Evolutionary conservation across 768 basidiomycete genomes (phyloP).

Genomic region (Holtermannia corniformis): DNA sequence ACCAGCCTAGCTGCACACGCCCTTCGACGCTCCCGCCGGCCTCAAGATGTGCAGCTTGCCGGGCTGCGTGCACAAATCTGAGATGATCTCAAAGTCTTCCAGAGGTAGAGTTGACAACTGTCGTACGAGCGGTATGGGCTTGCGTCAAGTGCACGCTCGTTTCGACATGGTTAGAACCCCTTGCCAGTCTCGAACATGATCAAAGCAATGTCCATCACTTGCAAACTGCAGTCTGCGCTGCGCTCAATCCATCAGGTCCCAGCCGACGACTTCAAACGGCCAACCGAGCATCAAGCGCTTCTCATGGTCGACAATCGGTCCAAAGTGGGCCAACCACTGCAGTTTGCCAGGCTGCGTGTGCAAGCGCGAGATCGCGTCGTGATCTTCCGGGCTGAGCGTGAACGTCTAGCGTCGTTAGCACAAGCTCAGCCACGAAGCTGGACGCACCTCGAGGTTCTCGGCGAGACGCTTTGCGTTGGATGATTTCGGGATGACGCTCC

Average conservation of each 20-base stretch:
- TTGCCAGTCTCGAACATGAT: no score
- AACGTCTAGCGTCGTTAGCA: not conserved
- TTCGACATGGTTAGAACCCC: no score
- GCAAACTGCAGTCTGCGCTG: no score
- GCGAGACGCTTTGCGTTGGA: conserved; percentile 47
- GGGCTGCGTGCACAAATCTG: no score
- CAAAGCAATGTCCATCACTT: no score
- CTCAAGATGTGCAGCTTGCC: no score
- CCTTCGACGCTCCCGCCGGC: no score
- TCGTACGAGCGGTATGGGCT: no score
- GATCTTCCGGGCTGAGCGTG: not conserved
- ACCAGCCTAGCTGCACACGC: no score
- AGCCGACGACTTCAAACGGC: not conserved
- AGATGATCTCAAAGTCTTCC: no score
- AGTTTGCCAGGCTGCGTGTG: not conserved
- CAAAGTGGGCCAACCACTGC: not conserved
- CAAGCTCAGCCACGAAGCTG: not conserved
- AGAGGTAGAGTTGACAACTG: no score
- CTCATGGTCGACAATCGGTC: not conserved
- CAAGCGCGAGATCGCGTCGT: not conserved
- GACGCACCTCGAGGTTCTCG: conserved; percentile 48
- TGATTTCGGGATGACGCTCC: conserved; percentile 48
- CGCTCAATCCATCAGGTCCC: not conserved
- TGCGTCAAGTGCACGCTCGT: no score
- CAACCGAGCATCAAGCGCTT: not conserved